Percentiles rank a stretch among this genome's conserved stretches.
Conservation (phyloP, 345 rosid genomes). For the Pelargonium nanum region DNA sequence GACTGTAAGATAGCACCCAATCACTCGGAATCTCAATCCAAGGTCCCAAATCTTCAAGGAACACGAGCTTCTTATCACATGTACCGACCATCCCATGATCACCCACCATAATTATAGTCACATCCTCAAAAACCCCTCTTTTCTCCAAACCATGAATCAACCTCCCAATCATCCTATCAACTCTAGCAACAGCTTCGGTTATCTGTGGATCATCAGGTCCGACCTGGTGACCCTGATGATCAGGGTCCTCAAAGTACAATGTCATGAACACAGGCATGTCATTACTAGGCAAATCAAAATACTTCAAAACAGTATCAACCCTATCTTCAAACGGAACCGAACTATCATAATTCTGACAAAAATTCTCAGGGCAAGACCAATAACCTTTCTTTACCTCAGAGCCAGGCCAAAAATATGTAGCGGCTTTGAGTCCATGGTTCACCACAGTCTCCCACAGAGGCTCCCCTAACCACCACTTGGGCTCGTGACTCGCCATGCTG, state of each 20-base stretch:
- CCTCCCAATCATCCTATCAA: conserved; percentile 69
- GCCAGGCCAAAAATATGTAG: conserved; percentile 95
- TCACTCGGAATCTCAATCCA: conserved; percentile 52
- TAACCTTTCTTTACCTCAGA: conserved; percentile 89
- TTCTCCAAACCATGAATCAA: conserved; percentile 63
- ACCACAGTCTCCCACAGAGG: conserved; percentile 88
- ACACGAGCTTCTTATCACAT: conserved; percentile 69
- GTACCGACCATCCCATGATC: conserved; percentile 98
- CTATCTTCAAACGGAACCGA: conserved; percentile 82
- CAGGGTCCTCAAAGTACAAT: conserved; percentile 89
- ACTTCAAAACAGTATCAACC: conserved; percentile 62
- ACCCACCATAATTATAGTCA: conserved; percentile 74
- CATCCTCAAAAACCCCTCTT: conserved; percentile 83
- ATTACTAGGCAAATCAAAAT: conserved; percentile 55
- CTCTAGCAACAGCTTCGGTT: conserved; percentile 65
- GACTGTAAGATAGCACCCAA: conserved; percentile 71
- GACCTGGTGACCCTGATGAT: conserved; percentile 90
- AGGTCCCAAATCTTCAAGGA: conserved; percentile 62
- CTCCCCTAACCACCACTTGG: conserved; percentile 95
- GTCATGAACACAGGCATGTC: conserved; percentile 79
- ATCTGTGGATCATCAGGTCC: conserved; percentile 84
- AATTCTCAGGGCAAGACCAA: conserved; percentile 61
- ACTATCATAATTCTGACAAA: conserved; percentile 52
- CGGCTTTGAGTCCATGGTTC: conserved; percentile 70
- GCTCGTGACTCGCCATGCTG: conserved; percentile 67